Evolutionary conservation across 805 yeast species (phyloP), one percentile per base, ranked within the genome.

Genomic region (Schwanniomyces pseudopolymorphus): DNA sequence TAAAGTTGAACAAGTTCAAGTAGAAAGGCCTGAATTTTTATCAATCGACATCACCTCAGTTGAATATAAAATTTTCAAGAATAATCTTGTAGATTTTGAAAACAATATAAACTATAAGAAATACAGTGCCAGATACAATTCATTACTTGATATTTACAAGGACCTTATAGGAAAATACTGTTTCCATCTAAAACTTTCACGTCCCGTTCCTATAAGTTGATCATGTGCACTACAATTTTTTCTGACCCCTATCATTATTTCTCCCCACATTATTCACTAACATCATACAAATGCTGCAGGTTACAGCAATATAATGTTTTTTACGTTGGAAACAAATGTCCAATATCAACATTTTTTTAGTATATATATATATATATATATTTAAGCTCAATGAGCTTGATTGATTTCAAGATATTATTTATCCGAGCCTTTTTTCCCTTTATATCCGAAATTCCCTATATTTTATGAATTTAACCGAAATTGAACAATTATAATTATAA

Each of bases 41-140:
- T 45, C 46, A 2, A 39, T 28, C 17, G 46, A 43, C n/a, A 20
- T 47, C 3, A 10, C 50, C 39, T 17, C 48, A 13, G 25, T 10
- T 42, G 48, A 48, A 24, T 26, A 56, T 9, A 42, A 45, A 20
- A 40, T 40, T n/a, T 50, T 37, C 22, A 45, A 45, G 19, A 48
- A 52, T 38, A 33, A 44, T 16, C 31, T 54, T 17, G 40, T 54
- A 5, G 37, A 22, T 20, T 45, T 51, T 8, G 56, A 52, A 25
- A 48, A 48, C 14, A 39, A 33, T 11, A 28, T 52, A 20, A 35
- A 36, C 21, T 14, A 16, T 28, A 42, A 36, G 28, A 26, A 19
- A 10, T 42, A 45, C 14, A 25, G 31, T 26, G 9, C 35, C 3
- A 39, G 43, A 16, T 43, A 33, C 25, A 14, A 20, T 3, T 25